Conservation (phyloP, 441 rosid species). For the Populus hybrid region DNA sequence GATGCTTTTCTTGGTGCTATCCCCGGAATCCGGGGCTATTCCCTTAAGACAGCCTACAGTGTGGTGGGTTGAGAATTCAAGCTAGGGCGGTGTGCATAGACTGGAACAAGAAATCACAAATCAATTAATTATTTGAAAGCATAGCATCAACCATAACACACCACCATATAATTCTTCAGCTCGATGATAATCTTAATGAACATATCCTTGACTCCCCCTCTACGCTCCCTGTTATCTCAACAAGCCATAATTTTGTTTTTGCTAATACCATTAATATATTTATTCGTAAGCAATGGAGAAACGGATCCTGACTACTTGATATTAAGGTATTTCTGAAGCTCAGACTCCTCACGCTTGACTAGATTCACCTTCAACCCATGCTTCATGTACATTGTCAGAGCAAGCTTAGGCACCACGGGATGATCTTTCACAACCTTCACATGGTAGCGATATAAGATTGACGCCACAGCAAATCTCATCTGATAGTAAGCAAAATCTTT, state of each 20-base stretch:
- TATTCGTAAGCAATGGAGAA: too few species aligned
- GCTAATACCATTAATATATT: neutral
- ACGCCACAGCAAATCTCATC: conserved; percentile 53
- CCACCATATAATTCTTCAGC: neutral
- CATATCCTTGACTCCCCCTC: neutral
- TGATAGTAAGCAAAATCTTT: conserved; percentile 92
- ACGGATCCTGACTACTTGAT: neutral
- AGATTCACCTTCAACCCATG: conserved; percentile 72
- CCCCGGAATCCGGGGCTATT: too few species aligned
- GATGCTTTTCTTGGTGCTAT: too few species aligned
- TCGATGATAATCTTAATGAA: neutral
- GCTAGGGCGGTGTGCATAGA: too few species aligned
- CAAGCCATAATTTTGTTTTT: neutral
- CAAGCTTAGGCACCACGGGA: conserved; percentile 66
- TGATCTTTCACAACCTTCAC: conserved; percentile 58
- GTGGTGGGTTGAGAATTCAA: too few species aligned
- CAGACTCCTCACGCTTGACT: conserved; percentile 29
- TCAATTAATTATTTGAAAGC: neutral
- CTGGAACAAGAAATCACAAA: neutral
- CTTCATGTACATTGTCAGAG: conserved; percentile 94
- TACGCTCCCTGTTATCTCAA: neutral
- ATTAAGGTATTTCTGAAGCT: conserved; percentile 30
- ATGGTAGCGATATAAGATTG: conserved; percentile 55
- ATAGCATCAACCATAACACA: neutral
- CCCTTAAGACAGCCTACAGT: too few species aligned